Evolutionary conservation across 1,284 basidiomycete genomes (phyloP), one percentile per base, ranked within the genome.

Genomic region (Amylostereum areolatum): DNA sequence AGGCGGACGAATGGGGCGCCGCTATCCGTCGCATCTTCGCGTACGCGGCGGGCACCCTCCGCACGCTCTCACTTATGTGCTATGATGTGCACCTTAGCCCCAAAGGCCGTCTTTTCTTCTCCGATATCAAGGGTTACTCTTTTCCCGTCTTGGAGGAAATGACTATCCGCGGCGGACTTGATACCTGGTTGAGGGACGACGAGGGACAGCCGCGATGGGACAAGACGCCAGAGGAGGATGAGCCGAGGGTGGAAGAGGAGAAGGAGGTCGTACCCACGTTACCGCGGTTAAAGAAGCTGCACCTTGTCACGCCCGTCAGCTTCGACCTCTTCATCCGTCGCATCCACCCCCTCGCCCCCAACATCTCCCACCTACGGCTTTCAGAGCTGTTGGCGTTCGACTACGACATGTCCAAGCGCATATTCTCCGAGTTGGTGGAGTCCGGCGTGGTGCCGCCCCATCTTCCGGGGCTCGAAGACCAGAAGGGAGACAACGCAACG

Each of bases 381-480:
- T 62, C 64, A 8, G 61, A 63, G 45, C 59, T 65, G 8, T 43
- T 53, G 43, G 47, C 52, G 3, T 53, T 52, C 50, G 54, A 55
- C 40, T 49, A 48, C 43, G 59, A 61, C 43, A 55, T 60, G 47
- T 56, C 55, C 7, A 57, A 58, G 47, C 52, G 60, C 31, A 32
- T 65, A 1, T 62, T 61, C 48, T 58, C 61, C 3, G 63, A 65
- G 51, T 58, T 59, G 43, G 56, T 59, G 4, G 59, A 53, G 30
- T 55, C 51, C 30, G 57, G 56, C 9, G 54, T 58, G 45, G 59
- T 57, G 12, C 44, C 53, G 3, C 46, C 45, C 1, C 41, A 50
- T 2, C 53, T 64, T 43, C 37, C 52, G 1, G 47, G 52, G 2
- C 49, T 56, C 3, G 53, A 48, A 1, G 7, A 29, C n/a, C 52